Percentiles rank a stretch among this genome's conserved stretches.
Evolutionary conservation across 148 eudicot species (phyloP).

Genomic region (Persicaria maculosa): DNA sequence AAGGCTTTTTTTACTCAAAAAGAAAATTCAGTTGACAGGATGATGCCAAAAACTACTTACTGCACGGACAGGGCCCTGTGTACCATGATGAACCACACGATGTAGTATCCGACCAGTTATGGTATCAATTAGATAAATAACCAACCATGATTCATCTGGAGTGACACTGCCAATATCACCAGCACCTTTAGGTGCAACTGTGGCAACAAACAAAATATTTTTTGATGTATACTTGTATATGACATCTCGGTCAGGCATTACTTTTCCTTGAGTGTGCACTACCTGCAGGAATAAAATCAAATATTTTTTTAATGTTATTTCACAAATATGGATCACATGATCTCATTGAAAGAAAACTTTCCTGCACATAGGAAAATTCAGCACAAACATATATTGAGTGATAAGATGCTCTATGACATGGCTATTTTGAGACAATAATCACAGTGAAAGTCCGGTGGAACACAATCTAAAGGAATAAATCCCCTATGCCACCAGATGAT

Average conservation of each 20-base stretch:
- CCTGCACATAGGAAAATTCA: not conserved
- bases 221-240: constrained; percentile 92
- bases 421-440: not conserved
- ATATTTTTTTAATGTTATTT: not conserved
- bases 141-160: constrained; percentile 86
- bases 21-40: not conserved
- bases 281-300: constrained; percentile 36
- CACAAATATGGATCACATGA: constrained; percentile 5
- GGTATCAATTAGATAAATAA: constrained; percentile 86
- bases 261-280: constrained; percentile 97
- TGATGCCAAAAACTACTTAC: constrained; percentile 45
- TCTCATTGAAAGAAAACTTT: not conserved
- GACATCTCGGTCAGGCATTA: constrained; percentile 73
- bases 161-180: constrained; percentile 79
- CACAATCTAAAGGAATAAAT: too few relatives aligned
- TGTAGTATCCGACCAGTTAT: constrained; percentile 91
- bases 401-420: not conserved
- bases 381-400: not conserved
- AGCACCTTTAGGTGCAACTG: constrained; percentile 83
- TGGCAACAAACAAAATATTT: constrained; percentile 78
- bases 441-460: not conserved
- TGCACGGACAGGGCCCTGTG: constrained; percentile 93
- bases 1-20: constrained; percentile 3
- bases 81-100: constrained; percentile 87
- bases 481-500: too few relatives aligned